Evolutionary conservation across 257 asterid species (phyloP).

Genomic region (Avicennia marina): DNA sequence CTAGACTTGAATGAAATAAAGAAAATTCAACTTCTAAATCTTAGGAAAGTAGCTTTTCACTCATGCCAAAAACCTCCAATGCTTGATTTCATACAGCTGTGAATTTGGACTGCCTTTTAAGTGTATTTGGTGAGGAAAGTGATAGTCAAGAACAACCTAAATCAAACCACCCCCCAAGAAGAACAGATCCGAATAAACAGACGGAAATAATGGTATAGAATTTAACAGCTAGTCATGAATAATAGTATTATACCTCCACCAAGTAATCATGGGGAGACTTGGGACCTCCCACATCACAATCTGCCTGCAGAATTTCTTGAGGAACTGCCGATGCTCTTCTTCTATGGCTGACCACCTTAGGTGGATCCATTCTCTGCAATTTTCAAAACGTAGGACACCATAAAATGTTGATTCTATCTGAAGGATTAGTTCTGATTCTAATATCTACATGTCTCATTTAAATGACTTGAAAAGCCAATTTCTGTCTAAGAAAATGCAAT

Average conservation of each 20-base stretch:
- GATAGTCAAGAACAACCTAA: no score
- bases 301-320: conserved; percentile 45
- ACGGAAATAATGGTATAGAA: no score
- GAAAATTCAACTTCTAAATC: not conserved
- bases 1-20: not conserved
- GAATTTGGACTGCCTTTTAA: no score
- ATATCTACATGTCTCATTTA: conserved; percentile 2
- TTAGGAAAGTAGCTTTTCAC: no score
- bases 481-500: conserved; percentile 16
- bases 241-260: conserved; percentile 47
- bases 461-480: conserved; percentile 4
- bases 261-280: conserved; percentile 41
- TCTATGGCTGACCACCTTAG: conserved; percentile 43
- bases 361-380: conserved; percentile 69
- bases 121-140: no score
- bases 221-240: conserved; percentile 4
- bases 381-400: conserved; percentile 7
- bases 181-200: no score
- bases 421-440: conserved; percentile 12
- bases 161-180: no score
- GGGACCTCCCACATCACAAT: conserved; percentile 31
- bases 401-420: not conserved
- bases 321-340: conserved; percentile 67
- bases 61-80: no score
- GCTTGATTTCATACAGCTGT: no score